phyloP scores from a whole-genome alignment of 768 basidiomycete species.

The Plicaturopsis crispa region DNA sequence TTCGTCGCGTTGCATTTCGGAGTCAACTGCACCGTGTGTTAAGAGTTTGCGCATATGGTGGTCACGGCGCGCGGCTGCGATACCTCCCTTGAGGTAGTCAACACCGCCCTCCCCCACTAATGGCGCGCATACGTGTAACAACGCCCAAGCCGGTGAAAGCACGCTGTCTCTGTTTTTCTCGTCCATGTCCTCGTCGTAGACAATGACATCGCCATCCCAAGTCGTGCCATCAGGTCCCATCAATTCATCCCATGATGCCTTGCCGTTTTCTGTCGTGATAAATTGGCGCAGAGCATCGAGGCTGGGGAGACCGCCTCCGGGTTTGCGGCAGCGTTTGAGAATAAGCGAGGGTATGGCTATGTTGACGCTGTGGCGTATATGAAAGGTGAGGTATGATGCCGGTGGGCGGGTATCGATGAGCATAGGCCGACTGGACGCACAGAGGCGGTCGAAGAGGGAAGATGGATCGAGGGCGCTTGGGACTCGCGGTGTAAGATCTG shows the following conservation, averaged over 20 bases:
- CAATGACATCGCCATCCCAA: constrained; percentile 73
- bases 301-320: constrained; percentile 57
- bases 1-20: constrained; percentile 6
- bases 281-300: constrained; percentile 71
- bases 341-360: constrained; percentile 87
- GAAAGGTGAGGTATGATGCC: constrained; percentile 54
- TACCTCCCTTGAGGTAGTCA: constrained; percentile 69
- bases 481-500: constrained; percentile 11
- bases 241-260: constrained; percentile 60
- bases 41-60: constrained; percentile 47
- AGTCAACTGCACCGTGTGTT: constrained; percentile 26
- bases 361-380: constrained; percentile 68
- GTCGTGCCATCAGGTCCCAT: constrained; percentile 34
- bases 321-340: constrained; percentile 75
- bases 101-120: constrained; percentile 48
- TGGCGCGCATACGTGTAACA: constrained; percentile 55
- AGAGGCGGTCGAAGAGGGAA: constrained; percentile 40
- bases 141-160: constrained; percentile 55
- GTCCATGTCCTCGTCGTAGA: constrained; percentile 78
- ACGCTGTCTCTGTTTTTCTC: constrained; percentile 48
- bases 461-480: constrained; percentile 33
- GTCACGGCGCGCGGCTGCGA: constrained; percentile 53
- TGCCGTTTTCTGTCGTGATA: constrained; percentile 73
- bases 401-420: constrained; percentile 80
- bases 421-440: constrained; percentile 46